These are phyloP conservation scores for Schrenkiella parvula DNA, from an alignment of 345 rosid species.

Conservation along the genomic window DNA sequence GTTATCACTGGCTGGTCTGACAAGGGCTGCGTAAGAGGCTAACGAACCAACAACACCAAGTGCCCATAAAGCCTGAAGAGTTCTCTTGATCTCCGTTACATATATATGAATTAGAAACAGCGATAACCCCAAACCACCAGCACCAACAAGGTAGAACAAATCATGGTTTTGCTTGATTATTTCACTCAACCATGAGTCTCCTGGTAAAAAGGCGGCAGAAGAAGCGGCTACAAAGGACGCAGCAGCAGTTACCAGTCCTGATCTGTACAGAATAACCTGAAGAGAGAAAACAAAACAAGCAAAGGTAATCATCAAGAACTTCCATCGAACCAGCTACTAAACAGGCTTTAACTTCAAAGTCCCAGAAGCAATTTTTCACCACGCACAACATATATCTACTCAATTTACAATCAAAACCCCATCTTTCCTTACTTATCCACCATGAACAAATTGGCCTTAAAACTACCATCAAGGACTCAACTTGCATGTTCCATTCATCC, in stretches of 20 bases:
- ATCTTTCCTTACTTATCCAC: not conserved
- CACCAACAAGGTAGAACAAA: constrained; percentile 59
- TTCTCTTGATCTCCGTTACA: constrained; percentile 85
- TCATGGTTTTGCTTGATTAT: constrained; percentile 59
- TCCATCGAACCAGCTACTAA: not conserved
- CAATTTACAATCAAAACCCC: not conserved
- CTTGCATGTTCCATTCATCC: not conserved
- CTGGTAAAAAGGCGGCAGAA: constrained; percentile 68
- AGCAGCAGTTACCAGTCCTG: constrained; percentile 82
- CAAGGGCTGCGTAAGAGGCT: constrained; percentile 52
- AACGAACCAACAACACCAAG: constrained; percentile 76
- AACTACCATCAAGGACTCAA: not conserved
- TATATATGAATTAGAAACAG: constrained; percentile 81
- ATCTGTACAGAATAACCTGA: constrained; percentile 83
- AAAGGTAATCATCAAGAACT: not conserved
- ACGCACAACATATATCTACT: not conserved
- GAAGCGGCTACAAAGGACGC: constrained; percentile 75
- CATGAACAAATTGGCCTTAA: not conserved
- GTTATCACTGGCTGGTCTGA: constrained; percentile 63
- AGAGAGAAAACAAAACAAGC: not conserved
- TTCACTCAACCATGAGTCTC: constrained; percentile 41
- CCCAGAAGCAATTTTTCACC: not conserved
- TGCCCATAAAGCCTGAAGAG: constrained; percentile 90
- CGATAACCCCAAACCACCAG: constrained; percentile 77
- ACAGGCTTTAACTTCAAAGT: not conserved